phyloP scores from a whole-genome alignment of 2,329 filamentous ascomycete genomes.

The Orbilia oligospora region DNA sequence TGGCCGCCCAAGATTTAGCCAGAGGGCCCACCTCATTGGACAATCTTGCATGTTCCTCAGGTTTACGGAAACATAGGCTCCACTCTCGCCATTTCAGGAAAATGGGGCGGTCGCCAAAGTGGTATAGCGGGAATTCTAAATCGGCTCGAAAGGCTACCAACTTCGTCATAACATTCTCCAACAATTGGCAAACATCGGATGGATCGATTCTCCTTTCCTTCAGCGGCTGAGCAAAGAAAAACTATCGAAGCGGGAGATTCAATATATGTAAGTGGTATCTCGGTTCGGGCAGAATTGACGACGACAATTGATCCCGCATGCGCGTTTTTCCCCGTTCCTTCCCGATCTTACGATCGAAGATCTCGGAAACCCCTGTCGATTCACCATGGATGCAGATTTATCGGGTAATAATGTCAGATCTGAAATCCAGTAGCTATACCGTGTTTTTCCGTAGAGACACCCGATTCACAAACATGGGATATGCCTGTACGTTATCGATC shows the following conservation, averaged over 20 bases:
- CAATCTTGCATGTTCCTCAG: constrained; percentile 55
- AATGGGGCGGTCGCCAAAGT: constrained; percentile 35
- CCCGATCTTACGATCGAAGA: constrained; percentile 60
- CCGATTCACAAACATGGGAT: constrained; percentile 1
- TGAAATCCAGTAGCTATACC: constrained; percentile 13
- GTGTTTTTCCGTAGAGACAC: constrained; percentile 6
- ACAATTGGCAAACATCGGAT: constrained; percentile 57
- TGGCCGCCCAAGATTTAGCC: constrained; percentile 50
- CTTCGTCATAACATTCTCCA: constrained; percentile 60
- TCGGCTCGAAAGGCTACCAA: constrained; percentile 39
- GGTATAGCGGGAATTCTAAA: constrained; percentile 36
- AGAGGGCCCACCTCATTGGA: constrained; percentile 47
- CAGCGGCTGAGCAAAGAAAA: constrained; percentile 50
- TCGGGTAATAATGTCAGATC: constrained; percentile 45
- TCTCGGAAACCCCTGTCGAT: constrained; percentile 58
- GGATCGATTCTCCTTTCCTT: constrained; percentile 50
- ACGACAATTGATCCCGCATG: constrained; percentile 48
- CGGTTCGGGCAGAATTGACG: constrained; percentile 47
- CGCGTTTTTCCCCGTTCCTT: constrained; percentile 58
- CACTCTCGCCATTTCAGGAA: constrained; percentile 45
- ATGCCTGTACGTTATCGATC: not conserved
- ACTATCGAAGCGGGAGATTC: constrained; percentile 39
- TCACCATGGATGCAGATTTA: constrained; percentile 38
- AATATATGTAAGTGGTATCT: constrained; percentile 26
- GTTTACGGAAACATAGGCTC: constrained; percentile 55